These are phyloP conservation scores for Staphylotrichum longicolle DNA, from an alignment of 495 filamentous ascomycete species.

Conservation along the genomic window DNA sequence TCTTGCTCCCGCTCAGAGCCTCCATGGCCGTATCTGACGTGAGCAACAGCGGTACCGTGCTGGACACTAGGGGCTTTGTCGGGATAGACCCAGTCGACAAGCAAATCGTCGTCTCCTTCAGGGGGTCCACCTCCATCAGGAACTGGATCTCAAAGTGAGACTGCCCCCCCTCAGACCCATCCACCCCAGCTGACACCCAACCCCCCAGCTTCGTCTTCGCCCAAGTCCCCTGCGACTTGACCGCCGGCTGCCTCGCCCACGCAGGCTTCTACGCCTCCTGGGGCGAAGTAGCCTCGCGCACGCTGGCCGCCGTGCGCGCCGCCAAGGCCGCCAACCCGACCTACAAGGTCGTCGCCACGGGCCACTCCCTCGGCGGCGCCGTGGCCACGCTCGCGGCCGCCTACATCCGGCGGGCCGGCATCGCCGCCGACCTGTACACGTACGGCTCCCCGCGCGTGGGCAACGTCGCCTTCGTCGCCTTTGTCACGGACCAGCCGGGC, in stretches of 20 bases:
- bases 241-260: conserved; percentile 38
- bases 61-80: conserved; percentile 69
- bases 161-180: too few species aligned
- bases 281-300: conserved; percentile 31
- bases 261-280: conserved; percentile 41
- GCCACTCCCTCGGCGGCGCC: conserved; percentile 69
- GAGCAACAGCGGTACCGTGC: conserved; percentile 45
- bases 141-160: conserved; percentile 60
- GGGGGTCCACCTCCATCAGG: conserved; percentile 59
- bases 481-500: conserved; percentile 50
- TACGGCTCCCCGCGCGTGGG: conserved; percentile 70
- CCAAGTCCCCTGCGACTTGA: conserved; percentile 35
- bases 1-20: not conserved
- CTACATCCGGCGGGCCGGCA: conserved; percentile 53
- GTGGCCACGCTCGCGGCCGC: conserved; percentile 60
- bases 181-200: conserved; percentile 11
- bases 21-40: conserved; percentile 2
- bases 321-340: conserved; percentile 42
- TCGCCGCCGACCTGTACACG: conserved; percentile 51
- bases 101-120: conserved; percentile 66
- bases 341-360: conserved; percentile 58
- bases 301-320: conserved; percentile 27
- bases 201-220: conserved; percentile 33
- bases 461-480: conserved; percentile 53
- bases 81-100: conserved; percentile 60